Evolutionary conservation across 768 basidiomycete genomes (phyloP), one percentile per base, ranked within the genome.

Genomic region (Sarcodon aspratus): DNA sequence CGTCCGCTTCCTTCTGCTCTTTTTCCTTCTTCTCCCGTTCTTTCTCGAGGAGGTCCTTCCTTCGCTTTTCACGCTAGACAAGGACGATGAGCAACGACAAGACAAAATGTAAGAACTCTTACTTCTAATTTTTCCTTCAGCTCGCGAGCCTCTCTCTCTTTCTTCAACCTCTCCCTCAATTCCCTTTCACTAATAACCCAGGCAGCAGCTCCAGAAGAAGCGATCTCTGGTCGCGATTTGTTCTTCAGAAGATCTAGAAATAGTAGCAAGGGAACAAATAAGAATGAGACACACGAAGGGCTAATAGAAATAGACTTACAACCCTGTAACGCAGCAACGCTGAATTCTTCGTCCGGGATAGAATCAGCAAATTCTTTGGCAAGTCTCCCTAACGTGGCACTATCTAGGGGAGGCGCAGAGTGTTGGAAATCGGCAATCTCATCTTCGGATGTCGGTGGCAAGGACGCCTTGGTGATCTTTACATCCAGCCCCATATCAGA

Each of bases 291-390:
- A 36, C 57, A 52, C 45, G 52, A 53, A 15, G 42, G 40, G 48
- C 44, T 42, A 56, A 44, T 45, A n/a, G 49, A 47, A 46, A 44
- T 48, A 58, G 34, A 80, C 85, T 76, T 63, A 87, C 85, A 92
- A 63, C 89, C 91, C 67, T 94, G 91, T 48, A 96, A 69, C 49
- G 88, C 84, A 15, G 92, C 91, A 48, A 93, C 85, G 58, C 85
- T 87, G 60, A 93, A 89, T 67, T 87, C 85, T 36, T 84, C 81
- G 35, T 90, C 85, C 0, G 92, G 89, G 17, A 94, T 79, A 18
- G 78, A 69, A 53, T 87, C 85, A 4, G 88, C 86, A 58, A 94
- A 94, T 50, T 70, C 59, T 68, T 84, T 79, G 9, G 88, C 89
- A 12, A 93, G 70, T n/a, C 64, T 57, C 27, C 76, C 79, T 21